Evolutionary conservation across 202 grass and related monocot genomes (phyloP), one percentile per base, ranked within the genome.

Genomic region (Elaeis oleifera): DNA sequence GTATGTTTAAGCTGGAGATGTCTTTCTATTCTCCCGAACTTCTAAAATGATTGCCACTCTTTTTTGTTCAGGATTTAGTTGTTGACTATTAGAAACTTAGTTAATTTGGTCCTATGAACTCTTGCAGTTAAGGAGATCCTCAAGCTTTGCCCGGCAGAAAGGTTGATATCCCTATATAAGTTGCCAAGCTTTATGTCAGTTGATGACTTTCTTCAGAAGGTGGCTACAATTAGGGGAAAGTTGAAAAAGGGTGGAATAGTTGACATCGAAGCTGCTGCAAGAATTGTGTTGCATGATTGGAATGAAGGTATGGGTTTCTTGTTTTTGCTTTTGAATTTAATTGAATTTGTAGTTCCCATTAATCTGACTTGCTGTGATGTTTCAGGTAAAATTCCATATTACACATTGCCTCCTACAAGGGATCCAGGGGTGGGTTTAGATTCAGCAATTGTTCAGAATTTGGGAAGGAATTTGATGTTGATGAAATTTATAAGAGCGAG

Each of bases 261-360:
- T 56, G 94, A 99, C 64, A 63, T 84, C 64, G 94, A 89, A 81
- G 88, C 94, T 64, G 85, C 82, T 49, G 94, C 94, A 51, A 89
- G 68, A 73, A 94, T 99, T 68, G 88, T 99, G 48, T 85, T 99
- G 65, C 88, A 94, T 78, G 88, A 99, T 68, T 99, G 94, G 88
- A 92, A 99, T 68, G 94, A 92, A 66, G 94, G 94, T 99, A 79
- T 17, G 14, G 0, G 39, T 53, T 23, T 61, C 21, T 53, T 63
- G 18, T 74, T 62, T 59, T 15, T 21, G 54, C 32, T 70, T 18
- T 63, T 49, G 25, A 58, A 71, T 56, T 21, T 66, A 28, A 16
- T 9, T 9, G 13, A 49, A 23, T 54, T 26, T 57, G 28, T 18
- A 24, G 11, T 31, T 69, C 27, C 19, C 54, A 7, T 21, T 14